A percentile compares a stretch with the other conserved stretches of the same genome.
Evolutionary conservation across 768 basidiomycete genomes (phyloP).

Genomic region (Mycena indigotica): DNA sequence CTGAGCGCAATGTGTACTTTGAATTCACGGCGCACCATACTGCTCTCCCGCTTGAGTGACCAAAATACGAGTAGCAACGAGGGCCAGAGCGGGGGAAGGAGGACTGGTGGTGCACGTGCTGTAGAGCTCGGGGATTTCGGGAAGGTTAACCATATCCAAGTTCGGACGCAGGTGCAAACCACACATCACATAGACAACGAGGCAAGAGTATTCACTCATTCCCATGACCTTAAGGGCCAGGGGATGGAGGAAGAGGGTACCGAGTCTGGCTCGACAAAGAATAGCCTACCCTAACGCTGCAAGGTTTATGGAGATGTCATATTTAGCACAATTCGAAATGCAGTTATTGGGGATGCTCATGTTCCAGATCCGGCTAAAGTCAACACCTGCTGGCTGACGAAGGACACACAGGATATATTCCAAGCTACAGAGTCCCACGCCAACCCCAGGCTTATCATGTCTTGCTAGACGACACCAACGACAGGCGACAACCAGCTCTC

Average conservation of each 20-base stretch:
- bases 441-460: not conserved
- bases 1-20: not conserved
- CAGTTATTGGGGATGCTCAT: no score
- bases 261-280: not conserved
- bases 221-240: not conserved
- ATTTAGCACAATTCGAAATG: no score
- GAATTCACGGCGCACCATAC: not conserved
- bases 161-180: not conserved
- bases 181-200: not conserved
- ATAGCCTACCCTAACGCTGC: no score
- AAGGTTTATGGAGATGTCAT: no score
- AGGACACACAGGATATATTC: no score
- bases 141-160: not conserved
- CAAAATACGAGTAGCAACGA: not conserved
- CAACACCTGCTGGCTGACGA: no score
- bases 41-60: not conserved
- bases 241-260: not conserved
- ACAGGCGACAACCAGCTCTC: constrained; percentile 51
- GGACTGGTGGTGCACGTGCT: not conserved
- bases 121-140: not conserved
- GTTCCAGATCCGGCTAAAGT: no score
- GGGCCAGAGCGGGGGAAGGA: no score
- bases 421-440: no score
- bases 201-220: not conserved
- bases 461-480: constrained; percentile 23